These are phyloP conservation scores for Pistacia vera DNA, from an alignment of 345 rosid species.

Conservation along the genomic window DNA sequence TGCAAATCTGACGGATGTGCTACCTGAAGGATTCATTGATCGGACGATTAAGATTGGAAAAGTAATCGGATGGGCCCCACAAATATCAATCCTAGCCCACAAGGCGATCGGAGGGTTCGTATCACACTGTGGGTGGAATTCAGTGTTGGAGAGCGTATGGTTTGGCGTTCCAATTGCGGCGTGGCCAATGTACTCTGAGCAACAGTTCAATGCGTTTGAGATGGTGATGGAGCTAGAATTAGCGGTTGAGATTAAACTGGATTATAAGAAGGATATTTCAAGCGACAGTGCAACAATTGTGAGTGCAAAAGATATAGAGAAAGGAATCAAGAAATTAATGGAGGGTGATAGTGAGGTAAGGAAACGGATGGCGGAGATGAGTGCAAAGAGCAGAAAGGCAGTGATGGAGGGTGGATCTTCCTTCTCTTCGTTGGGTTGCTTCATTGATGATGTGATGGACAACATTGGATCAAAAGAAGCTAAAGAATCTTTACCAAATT, in stretches of 20 bases:
- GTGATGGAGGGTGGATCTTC: slow-evolving; percentile 45
- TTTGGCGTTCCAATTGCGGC: slow-evolving; percentile 50
- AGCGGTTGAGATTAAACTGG: slow-evolving; percentile 47
- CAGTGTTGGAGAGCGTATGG: slow-evolving; percentile 56
- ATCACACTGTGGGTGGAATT: slow-evolving; percentile 74
- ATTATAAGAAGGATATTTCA: slow-evolving; percentile 18
- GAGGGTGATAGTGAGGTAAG: slow-evolving; percentile 25
- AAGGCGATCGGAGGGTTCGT: slow-evolving; percentile 59
- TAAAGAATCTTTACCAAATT: too few relatives aligned
- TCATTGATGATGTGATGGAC: slow-evolving; percentile 25
- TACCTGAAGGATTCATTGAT: slow-evolving; percentile 54
- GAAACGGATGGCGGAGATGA: slow-evolving; percentile 37
- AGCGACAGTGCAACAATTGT: not conserved
- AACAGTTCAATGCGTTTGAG: slow-evolving; percentile 54
- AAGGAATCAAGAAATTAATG: slow-evolving; percentile 37
- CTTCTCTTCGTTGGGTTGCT: slow-evolving; percentile 18
- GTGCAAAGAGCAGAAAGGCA: slow-evolving; percentile 31
- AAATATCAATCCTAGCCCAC: slow-evolving; percentile 22
- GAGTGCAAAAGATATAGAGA: slow-evolving; percentile 31
- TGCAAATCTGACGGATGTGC: slow-evolving; percentile 27
- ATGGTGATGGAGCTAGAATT: slow-evolving; percentile 38
- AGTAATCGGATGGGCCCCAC: slow-evolving; percentile 64
- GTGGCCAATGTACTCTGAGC: slow-evolving; percentile 33
- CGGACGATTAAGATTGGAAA: slow-evolving; percentile 43
- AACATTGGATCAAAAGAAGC: not conserved